Evolutionary conservation across 495 filamentous ascomycete species (phyloP), one percentile per base, ranked within the genome.

Genomic region (Aspergillus sparsus): DNA sequence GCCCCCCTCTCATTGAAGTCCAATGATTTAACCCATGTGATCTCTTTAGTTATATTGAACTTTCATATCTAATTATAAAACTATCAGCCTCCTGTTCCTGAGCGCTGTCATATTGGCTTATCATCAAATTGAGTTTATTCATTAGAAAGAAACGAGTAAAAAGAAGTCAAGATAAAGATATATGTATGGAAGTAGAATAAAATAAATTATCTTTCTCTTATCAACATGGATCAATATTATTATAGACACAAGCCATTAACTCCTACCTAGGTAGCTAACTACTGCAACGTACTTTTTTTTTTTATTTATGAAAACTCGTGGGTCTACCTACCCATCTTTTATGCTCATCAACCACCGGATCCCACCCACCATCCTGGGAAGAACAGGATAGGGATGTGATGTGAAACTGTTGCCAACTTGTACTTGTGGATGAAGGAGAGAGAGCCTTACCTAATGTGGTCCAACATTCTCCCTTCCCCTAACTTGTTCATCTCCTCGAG

Each of bases 221-320:
- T 53, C 32, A 45, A 45, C 41, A 21, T 27, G 46, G 32, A 54
- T 37, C 13, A 16, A 37, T 42, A 53, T 42, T 37, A 49, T 53
- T 60, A 39, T 47, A 11, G 41, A 50, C 57, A 37, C 49, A 54
- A 53, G 57, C 50, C 49, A 21, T 15, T 21, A 18, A 18, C 44
- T 21, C 27, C n/a, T 6, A 57, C 16, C n/a, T n/a, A n/a, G n/a
- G 18, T 53, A 31, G 35, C 21, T 58, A 7, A 34, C 10, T 32
- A 51, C 49, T 62, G 61, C 60, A 62, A 16, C 41, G 49, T 58
- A 62, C 60, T 57, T 62, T 62, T 36, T 56, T 41, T 41, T 41
- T 41, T n/a, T 41, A n/a, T 41, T 41, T 6, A n/a, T 41, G 4
- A 11, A n/a, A n/a, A n/a, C n/a, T n/a, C n/a, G n/a, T n/a, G n/a